Base-by-base conservation (phyloP, 495 filamentous ascomycete species). In the Hypoxylon trugodes region DNA sequence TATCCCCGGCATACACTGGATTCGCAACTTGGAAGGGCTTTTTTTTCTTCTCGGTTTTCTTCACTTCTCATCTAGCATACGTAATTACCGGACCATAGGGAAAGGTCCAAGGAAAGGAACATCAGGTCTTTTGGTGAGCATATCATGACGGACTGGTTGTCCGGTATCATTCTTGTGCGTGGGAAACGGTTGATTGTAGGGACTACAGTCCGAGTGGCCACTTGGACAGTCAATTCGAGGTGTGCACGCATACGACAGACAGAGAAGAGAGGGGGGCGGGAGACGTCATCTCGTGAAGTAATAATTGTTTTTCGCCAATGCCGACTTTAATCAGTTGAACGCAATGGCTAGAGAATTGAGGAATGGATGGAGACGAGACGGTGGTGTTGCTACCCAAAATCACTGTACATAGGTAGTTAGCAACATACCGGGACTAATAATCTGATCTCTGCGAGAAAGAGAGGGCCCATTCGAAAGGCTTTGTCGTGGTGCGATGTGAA, bases 1-100 rank as follows among this genome's bases (percentile, higher is more conserved):
- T 61, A 66, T 57, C 37, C 57, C 38, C 43, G 38, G 56, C 42
- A 61, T 61, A 46, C 51, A 61, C 38, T 52, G 63, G 63, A 57
- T 57, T 61, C 37, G 19, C 28, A 22, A 41, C 43, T 50, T 55
- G 24, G 28, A 16, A n/a, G n/a, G n/a, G n/a, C n/a, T n/a, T n/a
- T 28, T 52, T 43, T 60, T 43, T 56, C 24, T 54, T 45, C n/a
- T n/a, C n/a, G n/a, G 33, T 41, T 28, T 48, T 59, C 40, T 61
- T 57, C 45, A 32, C 33, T 61, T 66, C 55, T 38, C 57, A 61
- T 61, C 26, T 35, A 33, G 45, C 56, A 57, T 66, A 61, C 56
- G 57, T 66, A 57, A 61, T 66, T 48, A 26, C 50, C 19, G 37
- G 51, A 47, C 22, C 35, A 43, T 21, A 42, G 19, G 22, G 30